Base-by-base conservation (phyloP, 2,329 filamentous ascomycete species). In the Aspergillus proliferans region DNA sequence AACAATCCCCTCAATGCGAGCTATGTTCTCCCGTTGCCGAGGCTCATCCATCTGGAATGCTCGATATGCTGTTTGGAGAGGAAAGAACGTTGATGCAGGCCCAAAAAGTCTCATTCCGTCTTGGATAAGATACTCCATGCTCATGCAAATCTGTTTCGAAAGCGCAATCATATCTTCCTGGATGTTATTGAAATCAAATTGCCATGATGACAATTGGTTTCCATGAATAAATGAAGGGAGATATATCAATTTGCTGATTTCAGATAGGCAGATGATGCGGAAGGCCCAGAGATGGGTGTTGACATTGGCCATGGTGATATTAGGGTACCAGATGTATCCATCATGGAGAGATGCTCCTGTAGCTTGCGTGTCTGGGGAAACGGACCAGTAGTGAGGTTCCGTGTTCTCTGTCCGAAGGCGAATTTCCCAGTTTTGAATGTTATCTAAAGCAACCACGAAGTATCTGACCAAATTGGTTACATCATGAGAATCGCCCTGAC, bases 101-200 rank as follows among this genome's bases (percentile, higher is more conserved):
- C 72, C 71, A 47, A 65, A 73, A 0, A 74, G 52, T 15, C 62
- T 68, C 65, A 73, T 69, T 18, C 69, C 61, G 15, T 71, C 67
- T 48, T 66, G 65, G 14, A 71, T 52, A 6, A 72, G 48, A 48
- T 71, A 74, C 6, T 66, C 60, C 40, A 68, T 66, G 38, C 69
- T 70, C 22, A 59, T 54, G 38, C 64, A 65, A 12, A 69, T 66
- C 49, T 58, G 60, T 0, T 45, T 49, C 1, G 62, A 62, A 1
- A 68, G 47, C 10, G 47, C 46, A 3, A 48, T 47, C 3, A n/a
- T 12, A 8, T 42, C 9, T 18, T 42, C 24, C 14, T 39, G 40
- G 9, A 18, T 28, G 22, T 26, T 18, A 10, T 45, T 18, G 6
- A 45, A n/a, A 21, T 24, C 21, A 19, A 22, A 39, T 7, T 21